Conservation (phyloP, 2,329 filamentous ascomycete species). For the Xylariales sp. region DNA sequence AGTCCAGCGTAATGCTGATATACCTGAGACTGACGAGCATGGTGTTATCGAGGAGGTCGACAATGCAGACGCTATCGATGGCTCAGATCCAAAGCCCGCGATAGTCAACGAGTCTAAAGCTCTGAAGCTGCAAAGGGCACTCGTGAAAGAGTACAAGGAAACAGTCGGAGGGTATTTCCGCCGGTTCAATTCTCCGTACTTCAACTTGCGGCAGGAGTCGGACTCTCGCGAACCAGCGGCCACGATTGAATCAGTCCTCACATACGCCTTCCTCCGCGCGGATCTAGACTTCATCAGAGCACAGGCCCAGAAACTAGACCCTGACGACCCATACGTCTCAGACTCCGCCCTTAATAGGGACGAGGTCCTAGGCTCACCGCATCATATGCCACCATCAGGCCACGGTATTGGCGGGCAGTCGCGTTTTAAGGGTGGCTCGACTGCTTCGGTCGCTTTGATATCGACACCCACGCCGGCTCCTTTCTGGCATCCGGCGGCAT, state of each 20-base stretch:
- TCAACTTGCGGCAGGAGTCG: slow-evolving; percentile 39
- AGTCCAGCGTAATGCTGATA: slow-evolving; percentile 32
- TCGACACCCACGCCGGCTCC: slow-evolving; percentile 87
- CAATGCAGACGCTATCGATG: slow-evolving; percentile 31
- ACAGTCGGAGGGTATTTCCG: slow-evolving; percentile 93
- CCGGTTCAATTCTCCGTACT: slow-evolving; percentile 79
- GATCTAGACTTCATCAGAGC: slow-evolving; percentile 92
- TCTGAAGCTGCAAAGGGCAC: slow-evolving; percentile 61
- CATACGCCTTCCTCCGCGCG: slow-evolving; percentile 88
- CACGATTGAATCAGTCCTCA: slow-evolving; percentile 72
- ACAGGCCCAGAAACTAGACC: slow-evolving; percentile 76
- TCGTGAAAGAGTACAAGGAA: slow-evolving; percentile 74
- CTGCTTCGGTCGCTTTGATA: slow-evolving; percentile 82
- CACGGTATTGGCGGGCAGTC: slow-evolving; percentile 66
- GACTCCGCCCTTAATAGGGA: slow-evolving; percentile 80
- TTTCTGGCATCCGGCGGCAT: slow-evolving; percentile 89
- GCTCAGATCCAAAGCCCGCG: slow-evolving; percentile 41
- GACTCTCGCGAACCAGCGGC: slow-evolving; percentile 38
- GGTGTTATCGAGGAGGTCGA: slow-evolving; percentile 31
- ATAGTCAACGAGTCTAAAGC: slow-evolving; percentile 54
- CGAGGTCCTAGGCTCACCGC: slow-evolving; percentile 68
- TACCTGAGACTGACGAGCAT: slow-evolving; percentile 27
- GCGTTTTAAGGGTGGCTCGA: slow-evolving; percentile 91
- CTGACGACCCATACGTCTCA: slow-evolving; percentile 62
- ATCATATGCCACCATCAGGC: slow-evolving; percentile 47